Base-by-base conservation (phyloP, 192 early-diverging fungal species). In the Funneliformis geosporum region DNA sequence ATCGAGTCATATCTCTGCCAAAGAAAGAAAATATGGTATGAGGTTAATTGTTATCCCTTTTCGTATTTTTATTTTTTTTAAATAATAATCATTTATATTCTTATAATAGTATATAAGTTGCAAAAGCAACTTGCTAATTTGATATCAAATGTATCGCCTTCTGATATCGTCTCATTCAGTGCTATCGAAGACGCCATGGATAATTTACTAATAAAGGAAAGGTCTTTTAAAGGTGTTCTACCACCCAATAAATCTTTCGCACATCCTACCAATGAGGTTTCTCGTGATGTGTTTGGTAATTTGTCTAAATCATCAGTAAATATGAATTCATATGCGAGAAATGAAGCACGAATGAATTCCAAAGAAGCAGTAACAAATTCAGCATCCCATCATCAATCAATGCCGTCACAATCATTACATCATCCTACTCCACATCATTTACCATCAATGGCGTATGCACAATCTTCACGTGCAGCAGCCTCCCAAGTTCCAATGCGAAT, bases 231-330 rank as follows among this genome's bases (percentile, higher is more conserved):
- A 23, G 88, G 88, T 21, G 76, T 83, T n/a, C 64, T 89, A n/a
- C 87, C 88, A 38, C 80, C 85, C 21, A 84, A 76, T 42, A 87
- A 86, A 42, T 76, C 81, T 2, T 87, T 87, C 65, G 87, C 88
- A 0, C 87, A 87, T 60, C 83, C 84, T 2, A 82, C 83, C 1
- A 85, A 83, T 60, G 55, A 76, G 5, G 55, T 64, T 12, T 81
- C 81, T 60, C 77, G 62, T 60, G 72, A 68, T 21, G 33, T 38
- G 39, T 68, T 68, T 42, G 8, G 16, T 21, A 21, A 8, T 5
- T 68, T 39, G 16, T 55, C 50, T 55, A 18, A 16, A 55, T 55
- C 18, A 55, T 55, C 50, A 55, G 50, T 21, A 55, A 16, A 55
- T 21, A 55, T 18, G 50, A 18, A 55, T 21, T 6, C 16, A 16